phyloP scores from a whole-genome alignment of 129 eudicot species.

The Helianthus annuus region DNA sequence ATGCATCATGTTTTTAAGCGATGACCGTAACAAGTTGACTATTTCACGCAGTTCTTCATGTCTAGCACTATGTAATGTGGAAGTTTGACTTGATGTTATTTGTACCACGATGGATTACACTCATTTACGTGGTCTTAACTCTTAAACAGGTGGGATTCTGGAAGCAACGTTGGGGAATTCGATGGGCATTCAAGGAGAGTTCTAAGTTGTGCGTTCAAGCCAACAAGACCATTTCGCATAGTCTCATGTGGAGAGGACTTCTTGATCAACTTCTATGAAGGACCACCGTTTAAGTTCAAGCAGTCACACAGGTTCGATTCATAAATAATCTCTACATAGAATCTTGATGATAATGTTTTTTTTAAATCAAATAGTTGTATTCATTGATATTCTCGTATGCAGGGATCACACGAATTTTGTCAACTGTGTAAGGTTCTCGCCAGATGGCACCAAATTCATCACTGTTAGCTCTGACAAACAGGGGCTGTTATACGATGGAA shows the following conservation, averaged over 20 bases:
- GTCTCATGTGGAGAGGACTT: slow-evolving; percentile 93
- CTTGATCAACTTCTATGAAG: slow-evolving; percentile 93
- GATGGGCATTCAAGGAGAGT: slow-evolving; percentile 97
- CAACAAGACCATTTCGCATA: slow-evolving; percentile 95
- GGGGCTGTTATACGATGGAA: slow-evolving; percentile 83
- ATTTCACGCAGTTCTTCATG: slow-evolving; percentile 1
- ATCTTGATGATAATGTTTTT: slow-evolving; percentile 10
- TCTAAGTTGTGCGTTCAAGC: slow-evolving; percentile 93
- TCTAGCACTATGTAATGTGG: slow-evolving; percentile 1
- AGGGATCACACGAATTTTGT: slow-evolving; percentile 93
- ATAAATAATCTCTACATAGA: background rate
- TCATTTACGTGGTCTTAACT: slow-evolving; percentile 23
- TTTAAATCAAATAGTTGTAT: no score
- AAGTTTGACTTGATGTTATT: slow-evolving; percentile 1
- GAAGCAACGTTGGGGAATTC: slow-evolving; percentile 90
- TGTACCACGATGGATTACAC: no score
- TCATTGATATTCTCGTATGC: slow-evolving; percentile 20
- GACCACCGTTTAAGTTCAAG: slow-evolving; percentile 95
- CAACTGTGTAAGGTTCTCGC: slow-evolving; percentile 92
- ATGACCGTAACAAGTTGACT: background rate
- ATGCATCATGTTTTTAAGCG: background rate
- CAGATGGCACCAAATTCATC: slow-evolving; percentile 94
- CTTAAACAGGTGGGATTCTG: slow-evolving; percentile 97
- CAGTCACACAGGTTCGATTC: slow-evolving; percentile 74
- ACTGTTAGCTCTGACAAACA: slow-evolving; percentile 94